These are phyloP conservation scores for Solanum medicagineum DNA, from an alignment of 257 asterid genomes.

Conservation along the genomic window DNA sequence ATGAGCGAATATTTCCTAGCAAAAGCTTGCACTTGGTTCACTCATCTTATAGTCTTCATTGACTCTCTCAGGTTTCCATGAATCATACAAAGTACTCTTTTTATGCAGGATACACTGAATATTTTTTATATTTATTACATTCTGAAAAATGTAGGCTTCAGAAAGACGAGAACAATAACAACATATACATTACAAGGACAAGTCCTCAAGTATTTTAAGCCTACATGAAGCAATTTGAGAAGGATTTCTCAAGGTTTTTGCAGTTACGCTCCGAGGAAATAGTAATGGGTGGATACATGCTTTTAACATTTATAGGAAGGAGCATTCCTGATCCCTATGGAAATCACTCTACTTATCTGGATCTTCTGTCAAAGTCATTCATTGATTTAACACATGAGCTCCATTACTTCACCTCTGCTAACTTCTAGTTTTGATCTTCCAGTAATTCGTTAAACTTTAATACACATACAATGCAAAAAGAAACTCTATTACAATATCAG, in stretches of 20 bases:
- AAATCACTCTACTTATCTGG: not conserved
- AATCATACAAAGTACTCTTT: not conserved
- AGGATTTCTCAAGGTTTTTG: slow-evolving; percentile 18
- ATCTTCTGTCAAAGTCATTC: slow-evolving; percentile 6
- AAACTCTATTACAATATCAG: not conserved
- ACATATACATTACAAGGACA: slow-evolving; percentile 7
- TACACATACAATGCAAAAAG: not conserved
- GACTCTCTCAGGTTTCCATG: not conserved
- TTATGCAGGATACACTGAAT: not conserved
- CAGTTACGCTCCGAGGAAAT: slow-evolving; percentile 16
- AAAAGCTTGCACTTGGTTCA: not conserved
- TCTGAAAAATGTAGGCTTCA: slow-evolving; percentile 9
- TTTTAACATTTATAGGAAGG: slow-evolving; percentile 9
- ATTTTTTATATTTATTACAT: not conserved
- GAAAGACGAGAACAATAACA: slow-evolving; percentile 12
- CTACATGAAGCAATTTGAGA: slow-evolving; percentile 11
- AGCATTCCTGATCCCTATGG: not conserved
- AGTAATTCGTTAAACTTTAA: not conserved
- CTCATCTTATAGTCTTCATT: not conserved
- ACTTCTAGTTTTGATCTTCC: not conserved
- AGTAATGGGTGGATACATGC: slow-evolving; percentile 17
- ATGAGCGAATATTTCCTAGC: not conserved
- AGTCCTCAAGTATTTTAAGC: slow-evolving; percentile 20
- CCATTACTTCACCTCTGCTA: not conserved
- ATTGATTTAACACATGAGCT: not conserved